Evolutionary conservation across 73 alveolate genomes (phyloP).

Genomic region (Paramecium octaurelia): DNA sequence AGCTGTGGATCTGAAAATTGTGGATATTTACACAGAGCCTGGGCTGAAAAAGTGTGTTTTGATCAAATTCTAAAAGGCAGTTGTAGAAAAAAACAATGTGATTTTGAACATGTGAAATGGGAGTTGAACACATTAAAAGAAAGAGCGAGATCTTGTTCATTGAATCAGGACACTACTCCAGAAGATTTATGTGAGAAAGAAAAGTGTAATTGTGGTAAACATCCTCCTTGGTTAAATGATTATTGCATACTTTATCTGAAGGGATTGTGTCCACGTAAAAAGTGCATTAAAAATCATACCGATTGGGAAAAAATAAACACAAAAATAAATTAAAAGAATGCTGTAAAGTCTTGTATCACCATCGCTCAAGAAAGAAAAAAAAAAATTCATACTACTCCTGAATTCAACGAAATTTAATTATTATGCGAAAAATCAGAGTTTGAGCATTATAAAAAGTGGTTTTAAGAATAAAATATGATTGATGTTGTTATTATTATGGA

Average conservation of each 20-base stretch:
- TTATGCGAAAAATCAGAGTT: not conserved
- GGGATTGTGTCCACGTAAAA: not conserved
- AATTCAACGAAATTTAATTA: not conserved
- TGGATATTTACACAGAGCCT: not conserved
- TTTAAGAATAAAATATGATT: not conserved
- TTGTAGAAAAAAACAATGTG: not conserved
- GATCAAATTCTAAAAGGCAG: not conserved
- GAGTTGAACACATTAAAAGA: not conserved
- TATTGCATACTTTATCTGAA: not conserved
- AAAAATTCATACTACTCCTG: not conserved
- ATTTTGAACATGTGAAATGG: not conserved
- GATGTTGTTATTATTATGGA: conserved; percentile 23
- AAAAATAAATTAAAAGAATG: not conserved
- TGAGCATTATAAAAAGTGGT: not conserved
- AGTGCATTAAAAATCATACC: not conserved
- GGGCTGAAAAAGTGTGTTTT: not conserved
- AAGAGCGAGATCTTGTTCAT: not conserved
- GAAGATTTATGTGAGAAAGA: not conserved
- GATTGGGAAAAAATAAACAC: not conserved
- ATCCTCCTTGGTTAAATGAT: not conserved
- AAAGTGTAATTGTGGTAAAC: not conserved
- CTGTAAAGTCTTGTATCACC: not conserved
- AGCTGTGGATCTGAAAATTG: not conserved
- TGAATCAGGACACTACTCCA: not conserved
- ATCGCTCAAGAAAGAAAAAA: not conserved